Evolutionary conservation across 2,329 filamentous ascomycete genomes (phyloP).

Genomic region (Juglanconis oblonga): DNA sequence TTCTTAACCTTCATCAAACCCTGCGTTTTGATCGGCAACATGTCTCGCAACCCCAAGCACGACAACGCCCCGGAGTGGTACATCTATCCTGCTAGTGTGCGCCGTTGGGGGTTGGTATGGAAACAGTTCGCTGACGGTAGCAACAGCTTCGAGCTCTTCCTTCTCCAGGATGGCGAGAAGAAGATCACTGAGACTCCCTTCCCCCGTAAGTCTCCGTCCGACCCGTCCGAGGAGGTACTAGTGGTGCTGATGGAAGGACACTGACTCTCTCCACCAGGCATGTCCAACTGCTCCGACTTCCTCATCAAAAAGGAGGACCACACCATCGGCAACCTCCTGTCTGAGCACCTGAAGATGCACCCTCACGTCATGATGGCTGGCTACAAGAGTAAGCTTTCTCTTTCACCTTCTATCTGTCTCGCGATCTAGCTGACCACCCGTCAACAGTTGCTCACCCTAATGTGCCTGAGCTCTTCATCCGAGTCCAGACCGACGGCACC

Average conservation of each 20-base stretch:
- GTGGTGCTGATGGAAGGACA: background rate
- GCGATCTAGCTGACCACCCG: background rate
- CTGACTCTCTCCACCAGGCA: conserved; percentile 53
- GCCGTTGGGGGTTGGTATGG: background rate
- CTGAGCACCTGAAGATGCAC: conserved; percentile 80
- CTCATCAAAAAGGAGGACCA: conserved; percentile 96
- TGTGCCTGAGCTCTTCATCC: conserved; percentile 63
- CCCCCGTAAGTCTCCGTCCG: conserved; percentile 63
- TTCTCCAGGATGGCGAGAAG: conserved; percentile 84
- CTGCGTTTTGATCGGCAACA: conserved; percentile 23
- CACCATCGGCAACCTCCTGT: conserved; percentile 86
- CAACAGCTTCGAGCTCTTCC: conserved; percentile 84
- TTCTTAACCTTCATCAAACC: background rate
- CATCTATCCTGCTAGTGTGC: background rate
- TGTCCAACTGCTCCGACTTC: conserved; percentile 94
- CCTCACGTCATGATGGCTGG: conserved; percentile 84
- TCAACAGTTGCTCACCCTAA: conserved; percentile 56
- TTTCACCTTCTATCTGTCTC: background rate
- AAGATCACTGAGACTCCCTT: conserved; percentile 88
- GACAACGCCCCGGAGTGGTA: conserved; percentile 36
- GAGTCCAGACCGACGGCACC: conserved; percentile 87
- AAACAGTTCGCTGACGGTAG: conserved; percentile 18
- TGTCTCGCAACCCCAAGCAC: conserved; percentile 37
- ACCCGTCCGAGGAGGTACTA: background rate
- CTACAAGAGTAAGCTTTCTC: conserved; percentile 70